phyloP scores from a whole-genome alignment of 305 asterid species.

The Plantago coronopus region DNA sequence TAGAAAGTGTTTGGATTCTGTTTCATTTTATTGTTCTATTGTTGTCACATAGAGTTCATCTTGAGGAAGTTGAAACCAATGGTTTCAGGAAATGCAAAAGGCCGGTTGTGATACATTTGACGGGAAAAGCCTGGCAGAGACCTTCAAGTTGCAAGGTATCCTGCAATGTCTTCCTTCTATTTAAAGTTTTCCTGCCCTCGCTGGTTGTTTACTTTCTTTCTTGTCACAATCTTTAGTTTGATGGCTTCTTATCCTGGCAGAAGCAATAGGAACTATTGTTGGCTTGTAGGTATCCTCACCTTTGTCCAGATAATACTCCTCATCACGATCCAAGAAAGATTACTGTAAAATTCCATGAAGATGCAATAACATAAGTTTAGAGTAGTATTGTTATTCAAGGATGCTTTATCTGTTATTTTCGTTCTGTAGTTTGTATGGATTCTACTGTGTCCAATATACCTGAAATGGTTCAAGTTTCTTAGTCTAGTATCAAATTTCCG shows the following conservation, averaged over 20 bases:
- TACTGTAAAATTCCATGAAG: too few species aligned
- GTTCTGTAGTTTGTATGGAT: too few species aligned
- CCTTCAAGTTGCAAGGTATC: slow-evolving; percentile 71
- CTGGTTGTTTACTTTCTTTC: neutral
- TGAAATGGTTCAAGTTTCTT: too few species aligned
- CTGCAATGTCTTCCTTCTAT: neutral
- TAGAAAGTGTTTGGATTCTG: too few species aligned
- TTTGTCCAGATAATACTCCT: neutral
- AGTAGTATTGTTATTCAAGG: too few species aligned
- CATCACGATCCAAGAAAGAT: neutral
- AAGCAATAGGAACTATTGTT: neutral
- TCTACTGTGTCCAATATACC: too few species aligned
- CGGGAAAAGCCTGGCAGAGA: slow-evolving; percentile 56
- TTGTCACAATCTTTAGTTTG: neutral
- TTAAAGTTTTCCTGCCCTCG: neutral
- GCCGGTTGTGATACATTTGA: slow-evolving; percentile 57
- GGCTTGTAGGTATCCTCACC: neutral
- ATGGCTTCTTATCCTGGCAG: slow-evolving; percentile 1
- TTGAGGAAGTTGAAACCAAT: slow-evolving; percentile 19
- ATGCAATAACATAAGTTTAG: too few species aligned
- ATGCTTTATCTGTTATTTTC: too few species aligned
- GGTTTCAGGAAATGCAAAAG: slow-evolving; percentile 61
- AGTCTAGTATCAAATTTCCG: too few species aligned
- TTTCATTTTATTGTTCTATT: too few species aligned
- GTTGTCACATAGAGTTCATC: neutral